phyloP scores from a whole-genome alignment of 1,139 yeast species.

The Yamadazyma taylorii region DNA sequence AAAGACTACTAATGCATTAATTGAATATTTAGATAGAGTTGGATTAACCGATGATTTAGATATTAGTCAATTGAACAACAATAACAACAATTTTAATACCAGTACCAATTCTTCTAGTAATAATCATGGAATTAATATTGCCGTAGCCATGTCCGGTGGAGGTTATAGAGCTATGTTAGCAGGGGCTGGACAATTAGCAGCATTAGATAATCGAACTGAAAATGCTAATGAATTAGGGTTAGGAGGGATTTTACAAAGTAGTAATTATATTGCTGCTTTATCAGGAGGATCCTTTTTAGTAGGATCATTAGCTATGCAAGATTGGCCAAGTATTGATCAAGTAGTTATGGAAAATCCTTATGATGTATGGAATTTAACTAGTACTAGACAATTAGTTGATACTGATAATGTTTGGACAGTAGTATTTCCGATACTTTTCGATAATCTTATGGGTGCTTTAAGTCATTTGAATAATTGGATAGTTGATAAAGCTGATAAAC shows the following conservation, averaged over 20 bases:
- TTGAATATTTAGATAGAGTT: constrained; percentile 55
- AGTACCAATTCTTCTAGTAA: background rate
- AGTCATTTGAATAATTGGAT: constrained; percentile 34
- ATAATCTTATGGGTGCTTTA: constrained; percentile 25
- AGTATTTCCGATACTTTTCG: constrained; percentile 23
- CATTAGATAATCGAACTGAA: constrained; percentile 71
- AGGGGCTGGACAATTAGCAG: constrained; percentile 88
- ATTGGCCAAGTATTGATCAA: constrained; percentile 35
- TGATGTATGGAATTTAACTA: constrained; percentile 40
- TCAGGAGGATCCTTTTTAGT: constrained; percentile 44
- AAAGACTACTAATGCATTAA: constrained; percentile 52
- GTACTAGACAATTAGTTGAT: constrained; percentile 29
- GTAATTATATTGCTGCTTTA: constrained; percentile 38
- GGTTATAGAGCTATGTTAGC: constrained; percentile 88
- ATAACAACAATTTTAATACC: background rate
- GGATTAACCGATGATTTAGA: constrained; percentile 57
- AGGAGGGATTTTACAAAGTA: constrained; percentile 40
- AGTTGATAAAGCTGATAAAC: constrained; percentile 16
- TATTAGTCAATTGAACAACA: constrained; percentile 49
- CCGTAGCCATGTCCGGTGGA: constrained; percentile 85
- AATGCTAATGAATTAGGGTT: constrained; percentile 36
- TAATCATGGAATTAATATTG: constrained; percentile 42
- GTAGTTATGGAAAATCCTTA: constrained; percentile 30
- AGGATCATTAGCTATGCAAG: constrained; percentile 35
- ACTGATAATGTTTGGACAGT: constrained; percentile 22